Base-by-base conservation (phyloP, 768 basidiomycete species). In the Russula emetica region DNA sequence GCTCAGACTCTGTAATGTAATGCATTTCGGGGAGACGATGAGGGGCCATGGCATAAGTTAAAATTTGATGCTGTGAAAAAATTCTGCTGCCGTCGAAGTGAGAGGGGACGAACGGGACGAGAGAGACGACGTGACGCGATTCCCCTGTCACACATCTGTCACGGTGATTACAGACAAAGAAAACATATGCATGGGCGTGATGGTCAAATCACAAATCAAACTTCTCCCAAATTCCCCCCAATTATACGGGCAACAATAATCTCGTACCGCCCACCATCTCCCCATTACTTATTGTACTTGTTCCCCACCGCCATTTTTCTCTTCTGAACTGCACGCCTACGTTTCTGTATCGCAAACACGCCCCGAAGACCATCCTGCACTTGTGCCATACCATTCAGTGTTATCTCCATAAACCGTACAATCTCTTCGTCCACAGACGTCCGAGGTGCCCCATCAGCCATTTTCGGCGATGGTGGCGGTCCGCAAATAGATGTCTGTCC, bases 1-100 rank as follows among this genome's bases (percentile, higher is more conserved):
- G 63, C 9, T 56, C 54, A 8, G 59, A 59, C 55, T 64, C 63
- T 18, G 63, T 60, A 20, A 64, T 53, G 55, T 64, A 64, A 16
- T 42, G 63, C 63, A 64, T 64, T 18, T 64, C 55, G 5, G 63
- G 63, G 20, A 61, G 45, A 13, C 0, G 22, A 11, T 40, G 44
- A 5, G 7, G 30, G 2, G 54, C 1, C 61, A 62, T 62, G 8
- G 22, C 13, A 28, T 42, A 34, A 20, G 36, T 10, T 28, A 45
- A 18, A 45, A 10, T 45, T 45, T 45, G 20, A 10, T 45, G 20
- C 44, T n/a, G 45, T 47, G 20, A 22, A 47, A 47, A 47, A 22
- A 22, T 47, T 47, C 10, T 47, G 45, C 22, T 22, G 18, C 7
- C 7, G 36, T 34, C 11, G n/a, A 9, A 22, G 45, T 47, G 45